phyloP scores from a whole-genome alignment of 345 rosid genomes.

The Kernera saxatilis region DNA sequence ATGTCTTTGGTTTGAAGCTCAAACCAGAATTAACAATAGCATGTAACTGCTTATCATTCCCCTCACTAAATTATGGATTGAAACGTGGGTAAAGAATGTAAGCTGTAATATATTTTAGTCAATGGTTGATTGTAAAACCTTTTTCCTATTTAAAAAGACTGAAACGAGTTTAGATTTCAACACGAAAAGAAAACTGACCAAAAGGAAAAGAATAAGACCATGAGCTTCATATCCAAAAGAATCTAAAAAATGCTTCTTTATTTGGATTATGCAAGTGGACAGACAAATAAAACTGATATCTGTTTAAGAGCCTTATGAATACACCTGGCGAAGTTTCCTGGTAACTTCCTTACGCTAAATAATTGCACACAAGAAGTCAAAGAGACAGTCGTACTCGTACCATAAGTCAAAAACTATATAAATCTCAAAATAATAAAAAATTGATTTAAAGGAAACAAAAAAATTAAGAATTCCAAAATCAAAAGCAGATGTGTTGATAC shows the following conservation, averaged over 20 bases:
- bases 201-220: neutral
- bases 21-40: neutral
- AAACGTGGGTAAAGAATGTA: neutral
- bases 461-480: slow-evolving; percentile 31
- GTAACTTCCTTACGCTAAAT: slow-evolving; percentile 5
- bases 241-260: neutral
- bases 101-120: slow-evolving; percentile 6
- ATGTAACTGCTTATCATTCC: neutral
- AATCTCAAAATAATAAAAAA: neutral
- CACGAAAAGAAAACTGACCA: neutral
- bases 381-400: neutral
- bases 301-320: slow-evolving; percentile 4
- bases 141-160: neutral
- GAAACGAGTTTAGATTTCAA: slow-evolving; percentile 5
- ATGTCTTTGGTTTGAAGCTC: neutral
- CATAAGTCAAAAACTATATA: neutral
- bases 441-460: neutral
- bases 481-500: slow-evolving; percentile 36
- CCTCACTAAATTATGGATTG: neutral
- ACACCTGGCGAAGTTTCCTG: neutral
- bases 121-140: neutral
- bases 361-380: slow-evolving; percentile 19
- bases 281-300: neutral
- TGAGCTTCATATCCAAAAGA: slow-evolving; percentile 34
- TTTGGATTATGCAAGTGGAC: neutral